Evolutionary conservation across 73 alveolate species (phyloP).

Genomic region (Uronychia setigera): DNA sequence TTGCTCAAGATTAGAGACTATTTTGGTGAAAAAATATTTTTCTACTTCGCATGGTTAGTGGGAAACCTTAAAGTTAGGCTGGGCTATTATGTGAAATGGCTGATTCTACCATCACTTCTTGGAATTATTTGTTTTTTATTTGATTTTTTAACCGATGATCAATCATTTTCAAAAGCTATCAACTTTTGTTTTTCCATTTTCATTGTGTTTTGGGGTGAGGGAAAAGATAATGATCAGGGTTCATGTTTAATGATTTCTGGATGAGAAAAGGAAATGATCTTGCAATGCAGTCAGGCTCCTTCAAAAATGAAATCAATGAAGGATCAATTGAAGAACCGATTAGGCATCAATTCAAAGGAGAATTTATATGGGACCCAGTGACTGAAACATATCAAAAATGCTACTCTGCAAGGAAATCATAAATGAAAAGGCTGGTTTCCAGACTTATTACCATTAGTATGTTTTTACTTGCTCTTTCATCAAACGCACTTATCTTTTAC

Average conservation of each 20-base stretch:
- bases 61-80: not conserved
- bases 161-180: not conserved
- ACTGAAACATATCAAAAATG: not conserved
- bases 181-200: not conserved
- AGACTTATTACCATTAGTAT: not conserved
- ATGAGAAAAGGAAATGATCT: not conserved
- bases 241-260: not conserved
- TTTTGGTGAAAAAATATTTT: not conserved
- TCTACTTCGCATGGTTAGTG: not conserved
- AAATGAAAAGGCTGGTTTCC: not conserved
- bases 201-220: not conserved
- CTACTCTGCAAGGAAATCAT: not conserved
- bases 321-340: not conserved
- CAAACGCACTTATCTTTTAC: not conserved
- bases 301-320: not conserved
- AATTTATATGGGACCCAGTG: not conserved
- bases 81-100: not conserved
- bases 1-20: not conserved
- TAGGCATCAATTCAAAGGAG: not conserved
- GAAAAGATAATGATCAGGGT: not conserved
- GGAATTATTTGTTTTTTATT: not conserved
- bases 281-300: not conserved
- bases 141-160: not conserved
- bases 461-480: not conserved
- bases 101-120: not conserved